Percentiles rank a stretch among this genome's conserved stretches.
phyloP scores from a whole-genome alignment of 495 filamentous ascomycete species.

The Xylaria cubensis region DNA sequence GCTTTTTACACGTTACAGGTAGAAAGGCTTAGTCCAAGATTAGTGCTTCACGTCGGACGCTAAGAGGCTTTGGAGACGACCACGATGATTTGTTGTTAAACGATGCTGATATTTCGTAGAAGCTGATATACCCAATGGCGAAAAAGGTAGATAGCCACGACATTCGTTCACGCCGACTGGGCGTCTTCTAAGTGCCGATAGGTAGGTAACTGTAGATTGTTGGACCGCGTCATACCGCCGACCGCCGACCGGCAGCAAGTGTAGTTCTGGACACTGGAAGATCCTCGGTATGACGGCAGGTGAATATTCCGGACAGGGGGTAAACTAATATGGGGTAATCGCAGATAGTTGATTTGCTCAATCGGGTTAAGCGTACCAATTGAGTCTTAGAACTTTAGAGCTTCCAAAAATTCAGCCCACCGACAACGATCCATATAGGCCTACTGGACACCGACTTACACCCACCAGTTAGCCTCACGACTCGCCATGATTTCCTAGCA shows the following conservation, averaged over 20 bases:
- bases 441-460: neutral
- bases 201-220: neutral
- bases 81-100: slow-evolving; percentile 16
- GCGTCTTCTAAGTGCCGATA: neutral
- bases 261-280: neutral
- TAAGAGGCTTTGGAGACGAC: slow-evolving; percentile 1
- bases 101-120: neutral
- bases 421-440: neutral
- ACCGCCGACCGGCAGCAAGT: neutral
- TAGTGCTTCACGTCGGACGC: neutral
- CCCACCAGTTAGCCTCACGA: slow-evolving; percentile 7
- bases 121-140: neutral
- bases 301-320: slow-evolving; percentile 20
- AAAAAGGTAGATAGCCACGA: neutral
- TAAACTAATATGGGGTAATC: neutral
- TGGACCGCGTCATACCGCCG: neutral
- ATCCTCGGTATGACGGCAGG: slow-evolving; percentile 18
- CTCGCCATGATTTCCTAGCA: slow-evolving; percentile 17
- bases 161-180: neutral
- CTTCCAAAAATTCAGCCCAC: slow-evolving; percentile 30
- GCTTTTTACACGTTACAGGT: neutral
- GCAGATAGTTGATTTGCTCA: neutral
- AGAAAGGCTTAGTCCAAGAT: neutral
- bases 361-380: slow-evolving; percentile 22
- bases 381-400: neutral